phyloP scores from a whole-genome alignment of 495 filamentous ascomycete species.

The Patellaria atrata region DNA sequence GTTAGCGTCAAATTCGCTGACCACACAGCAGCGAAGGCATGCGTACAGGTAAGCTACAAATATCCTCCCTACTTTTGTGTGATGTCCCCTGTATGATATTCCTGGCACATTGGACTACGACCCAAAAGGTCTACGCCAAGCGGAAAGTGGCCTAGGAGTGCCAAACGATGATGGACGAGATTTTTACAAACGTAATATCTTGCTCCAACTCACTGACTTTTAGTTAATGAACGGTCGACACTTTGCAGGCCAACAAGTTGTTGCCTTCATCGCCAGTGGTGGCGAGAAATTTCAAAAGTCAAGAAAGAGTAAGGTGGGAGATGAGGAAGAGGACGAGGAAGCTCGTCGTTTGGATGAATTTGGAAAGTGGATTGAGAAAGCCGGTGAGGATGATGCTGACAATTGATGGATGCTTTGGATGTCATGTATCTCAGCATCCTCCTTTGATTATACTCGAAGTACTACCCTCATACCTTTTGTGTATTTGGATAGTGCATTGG shows the following conservation, averaged over 20 bases:
- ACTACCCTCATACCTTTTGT: no score
- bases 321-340: constrained; percentile 36
- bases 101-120: no score
- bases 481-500: no score
- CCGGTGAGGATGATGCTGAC: no score
- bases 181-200: not conserved
- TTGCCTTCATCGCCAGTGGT: constrained; percentile 63
- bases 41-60: constrained; percentile 50
- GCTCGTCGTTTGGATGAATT: constrained; percentile 39
- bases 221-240: constrained; percentile 66
- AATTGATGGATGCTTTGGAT: no score
- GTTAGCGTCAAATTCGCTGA: constrained; percentile 67
- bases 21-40: constrained; percentile 53
- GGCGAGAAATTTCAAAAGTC: constrained; percentile 65
- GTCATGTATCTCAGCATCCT: no score
- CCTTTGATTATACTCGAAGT: no score
- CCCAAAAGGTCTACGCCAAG: no score
- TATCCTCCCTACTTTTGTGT: no score
- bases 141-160: no score
- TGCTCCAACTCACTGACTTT: constrained; percentile 2
- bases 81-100: no score
- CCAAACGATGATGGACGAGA: no score
- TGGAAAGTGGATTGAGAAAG: constrained; percentile 42
- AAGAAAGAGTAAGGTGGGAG: constrained; percentile 44
- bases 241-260: constrained; percentile 59